These are phyloP conservation scores for Phytophthora niederhauseri DNA, from an alignment of 352 stramenopile species.

Conservation along the genomic window DNA sequence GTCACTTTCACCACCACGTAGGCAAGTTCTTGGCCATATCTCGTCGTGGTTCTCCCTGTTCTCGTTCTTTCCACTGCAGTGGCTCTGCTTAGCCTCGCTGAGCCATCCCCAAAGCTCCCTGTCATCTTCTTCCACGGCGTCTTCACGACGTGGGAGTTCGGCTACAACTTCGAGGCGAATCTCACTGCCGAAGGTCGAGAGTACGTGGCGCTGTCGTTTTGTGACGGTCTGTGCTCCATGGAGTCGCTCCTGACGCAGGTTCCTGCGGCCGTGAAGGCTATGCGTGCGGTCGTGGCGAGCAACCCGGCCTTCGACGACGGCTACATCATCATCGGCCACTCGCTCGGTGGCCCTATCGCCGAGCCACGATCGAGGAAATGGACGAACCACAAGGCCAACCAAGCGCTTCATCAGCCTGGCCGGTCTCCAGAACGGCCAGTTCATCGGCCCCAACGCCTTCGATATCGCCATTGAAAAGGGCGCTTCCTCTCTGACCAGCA, in stretches of 20 bases:
- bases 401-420: conserved; percentile 13
- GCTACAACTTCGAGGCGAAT: conserved; percentile 7
- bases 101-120: not conserved
- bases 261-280: conserved; percentile 3
- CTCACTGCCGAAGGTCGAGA: conserved; percentile 7
- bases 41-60: not conserved
- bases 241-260: conserved; percentile 8
- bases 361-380: conserved; percentile 16
- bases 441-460: conserved; percentile 7
- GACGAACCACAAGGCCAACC: conserved; percentile 9
- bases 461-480: conserved; percentile 6
- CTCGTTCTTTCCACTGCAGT: not conserved
- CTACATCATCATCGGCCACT: conserved; percentile 16
- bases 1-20: too few species aligned
- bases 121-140: conserved; percentile 12
- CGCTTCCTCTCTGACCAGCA: not conserved
- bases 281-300: not conserved
- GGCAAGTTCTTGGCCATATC: not conserved
- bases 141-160: not conserved
- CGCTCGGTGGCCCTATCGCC: not conserved
- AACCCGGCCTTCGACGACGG: conserved; percentile 10
- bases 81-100: not conserved
- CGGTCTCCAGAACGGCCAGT: conserved; percentile 13
- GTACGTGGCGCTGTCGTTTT: conserved; percentile 9
- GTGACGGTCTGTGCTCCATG: conserved; percentile 8